Evolutionary conservation across 2,329 filamentous ascomycete genomes (phyloP).

Genomic region (Xylariomycetidae sp.): DNA sequence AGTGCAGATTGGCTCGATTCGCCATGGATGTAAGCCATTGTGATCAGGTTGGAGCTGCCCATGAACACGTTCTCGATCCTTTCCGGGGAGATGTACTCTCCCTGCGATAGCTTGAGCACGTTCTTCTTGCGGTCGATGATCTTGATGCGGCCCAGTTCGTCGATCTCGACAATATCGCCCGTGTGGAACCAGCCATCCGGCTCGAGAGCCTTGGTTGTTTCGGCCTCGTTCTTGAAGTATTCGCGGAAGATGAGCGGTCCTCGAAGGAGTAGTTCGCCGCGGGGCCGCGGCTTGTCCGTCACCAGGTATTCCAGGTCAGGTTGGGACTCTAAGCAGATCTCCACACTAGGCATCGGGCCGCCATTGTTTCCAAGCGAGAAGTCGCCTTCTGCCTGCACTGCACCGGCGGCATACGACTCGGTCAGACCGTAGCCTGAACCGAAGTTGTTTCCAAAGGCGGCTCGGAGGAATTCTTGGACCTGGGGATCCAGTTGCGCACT

Average conservation of each 20-base stretch:
- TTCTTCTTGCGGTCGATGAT: constrained; percentile 99
- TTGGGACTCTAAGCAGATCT: constrained; percentile 78
- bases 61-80: constrained; percentile 93
- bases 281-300: constrained; percentile 81
- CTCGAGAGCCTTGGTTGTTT: constrained; percentile 77
- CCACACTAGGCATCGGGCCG: constrained; percentile 57
- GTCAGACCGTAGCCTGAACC: constrained; percentile 90
- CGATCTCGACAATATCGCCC: constrained; percentile 83
- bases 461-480: constrained; percentile 81
- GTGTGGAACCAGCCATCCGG: constrained; percentile 96
- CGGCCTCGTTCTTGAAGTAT: constrained; percentile 86
- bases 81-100: constrained; percentile 96
- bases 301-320: constrained; percentile 91
- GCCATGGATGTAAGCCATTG: constrained; percentile 84
- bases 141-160: constrained; percentile 77
- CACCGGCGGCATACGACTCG: constrained; percentile 77
- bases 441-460: constrained; percentile 73
- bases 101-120: constrained; percentile 95
- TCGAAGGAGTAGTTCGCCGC: constrained; percentile 81
- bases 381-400: constrained; percentile 65
- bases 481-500: constrained; percentile 86
- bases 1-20: constrained; percentile 76
- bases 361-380: constrained; percentile 78
- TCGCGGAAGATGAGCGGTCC: constrained; percentile 75
- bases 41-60: constrained; percentile 70